A percentile compares a stretch with the other conserved stretches of the same genome.
Conservation (phyloP, 768 basidiomycete species). For the Asterophora parasitica region DNA sequence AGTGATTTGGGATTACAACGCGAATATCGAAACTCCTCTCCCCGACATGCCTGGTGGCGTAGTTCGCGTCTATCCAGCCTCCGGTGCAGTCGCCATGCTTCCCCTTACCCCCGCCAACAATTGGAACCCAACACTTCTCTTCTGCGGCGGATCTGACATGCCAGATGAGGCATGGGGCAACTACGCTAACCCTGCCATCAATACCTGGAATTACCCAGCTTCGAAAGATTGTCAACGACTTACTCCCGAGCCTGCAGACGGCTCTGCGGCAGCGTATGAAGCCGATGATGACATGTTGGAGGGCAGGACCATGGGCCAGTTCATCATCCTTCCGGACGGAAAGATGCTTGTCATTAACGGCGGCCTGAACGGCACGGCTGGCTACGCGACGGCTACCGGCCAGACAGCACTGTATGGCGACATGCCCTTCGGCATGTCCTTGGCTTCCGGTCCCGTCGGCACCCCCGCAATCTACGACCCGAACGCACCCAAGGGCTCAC, state of each 20-base stretch:
- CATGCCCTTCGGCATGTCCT: conserved; percentile 58
- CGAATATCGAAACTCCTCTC: conserved; percentile 56
- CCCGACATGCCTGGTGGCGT: conserved; percentile 73
- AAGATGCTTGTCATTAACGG: conserved; percentile 80
- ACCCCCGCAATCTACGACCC: conserved; percentile 73
- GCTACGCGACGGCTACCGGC: conserved; percentile 51
- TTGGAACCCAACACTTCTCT: conserved; percentile 79
- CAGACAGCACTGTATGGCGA: conserved; percentile 37
- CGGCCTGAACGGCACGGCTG: conserved; percentile 80
- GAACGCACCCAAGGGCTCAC: conserved; percentile 51
- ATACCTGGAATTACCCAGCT: conserved; percentile 71
- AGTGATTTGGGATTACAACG: conserved; percentile 49
- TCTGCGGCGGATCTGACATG: conserved; percentile 90
- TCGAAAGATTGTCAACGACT: conserved; percentile 79
- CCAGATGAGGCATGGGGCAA: conserved; percentile 69
- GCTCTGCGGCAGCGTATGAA: conserved; percentile 51
- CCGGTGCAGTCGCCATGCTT: conserved; percentile 84
- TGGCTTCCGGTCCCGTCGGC: conserved; percentile 66
- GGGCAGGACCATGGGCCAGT: conserved; percentile 88
- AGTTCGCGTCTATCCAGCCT: conserved; percentile 84
- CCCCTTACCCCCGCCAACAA: conserved; percentile 88
- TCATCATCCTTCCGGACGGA: conserved; percentile 77
- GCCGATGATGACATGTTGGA: conserved; percentile 75
- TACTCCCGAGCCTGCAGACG: conserved; percentile 77
- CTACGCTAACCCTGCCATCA: conserved; percentile 68